A percentile compares a stretch with the other conserved stretches of the same genome.
Conservation (phyloP, 1,139 yeast genomes). For the Komagataea norvegica region DNA sequence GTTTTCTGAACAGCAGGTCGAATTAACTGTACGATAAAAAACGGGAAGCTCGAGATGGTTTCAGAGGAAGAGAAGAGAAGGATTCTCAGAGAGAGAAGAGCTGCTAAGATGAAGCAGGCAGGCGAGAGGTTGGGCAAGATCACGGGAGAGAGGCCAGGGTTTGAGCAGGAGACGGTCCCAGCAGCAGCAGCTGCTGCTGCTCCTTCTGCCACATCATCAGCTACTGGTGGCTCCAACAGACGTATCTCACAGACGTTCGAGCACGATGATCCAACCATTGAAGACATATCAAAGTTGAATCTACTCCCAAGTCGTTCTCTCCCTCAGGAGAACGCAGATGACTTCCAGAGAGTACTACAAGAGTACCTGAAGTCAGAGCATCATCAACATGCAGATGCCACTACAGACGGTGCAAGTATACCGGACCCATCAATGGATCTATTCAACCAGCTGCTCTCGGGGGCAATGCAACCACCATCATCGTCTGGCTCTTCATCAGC, state of each 20-base stretch:
- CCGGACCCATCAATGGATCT: slow-evolving; percentile 9
- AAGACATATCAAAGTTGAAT: too few species aligned
- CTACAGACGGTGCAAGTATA: slow-evolving; percentile 3
- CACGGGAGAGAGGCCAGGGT: slow-evolving; percentile 32
- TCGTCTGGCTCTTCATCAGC: background rate
- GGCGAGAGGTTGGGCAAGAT: slow-evolving; percentile 51
- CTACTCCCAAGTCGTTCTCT: too few species aligned
- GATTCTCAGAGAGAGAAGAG: slow-evolving; percentile 62
- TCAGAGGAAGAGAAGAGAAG: slow-evolving; percentile 61
- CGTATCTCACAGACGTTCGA: slow-evolving; percentile 26
- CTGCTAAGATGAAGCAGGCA: slow-evolving; percentile 53
- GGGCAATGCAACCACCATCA: background rate
- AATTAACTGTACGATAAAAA: too few species aligned
- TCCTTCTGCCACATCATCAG: slow-evolving; percentile 5
- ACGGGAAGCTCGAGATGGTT: too few species aligned
- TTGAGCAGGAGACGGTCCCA: slow-evolving; percentile 2
- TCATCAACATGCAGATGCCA: slow-evolving; percentile 8
- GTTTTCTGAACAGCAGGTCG: too few species aligned
- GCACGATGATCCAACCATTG: slow-evolving; percentile 18
- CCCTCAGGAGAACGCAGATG: slow-evolving; percentile 11
- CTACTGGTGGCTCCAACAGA: slow-evolving; percentile 10
- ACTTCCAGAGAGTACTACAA: slow-evolving; percentile 11
- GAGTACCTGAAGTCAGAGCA: slow-evolving; percentile 11
- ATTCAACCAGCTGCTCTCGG: slow-evolving; percentile 9
- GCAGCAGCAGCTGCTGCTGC: background rate